Evolutionary conservation across 331 rosid genomes (phyloP).

Genomic region (Quercus phellos): DNA sequence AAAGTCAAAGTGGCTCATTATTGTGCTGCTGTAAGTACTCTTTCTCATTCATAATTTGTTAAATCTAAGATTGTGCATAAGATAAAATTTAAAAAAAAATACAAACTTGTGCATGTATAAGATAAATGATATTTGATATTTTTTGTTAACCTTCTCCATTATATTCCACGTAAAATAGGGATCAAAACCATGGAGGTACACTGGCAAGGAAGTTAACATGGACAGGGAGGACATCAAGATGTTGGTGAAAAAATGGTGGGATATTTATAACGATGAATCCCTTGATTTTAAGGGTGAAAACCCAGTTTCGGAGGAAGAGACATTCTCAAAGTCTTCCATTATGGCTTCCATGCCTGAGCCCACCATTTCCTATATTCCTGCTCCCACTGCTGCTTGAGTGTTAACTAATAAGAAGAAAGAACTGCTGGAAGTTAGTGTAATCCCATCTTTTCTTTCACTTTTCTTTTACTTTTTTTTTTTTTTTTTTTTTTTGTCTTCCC

Average conservation of each 20-base stretch:
- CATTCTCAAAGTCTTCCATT: slow-evolving; percentile 36
- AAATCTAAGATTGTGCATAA: too few relatives aligned
- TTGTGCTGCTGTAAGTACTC: slow-evolving; percentile 52
- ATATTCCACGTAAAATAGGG: slow-evolving; percentile 27
- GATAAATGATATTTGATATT: neutral
- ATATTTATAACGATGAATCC: slow-evolving; percentile 48
- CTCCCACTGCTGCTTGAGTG: slow-evolving; percentile 59
- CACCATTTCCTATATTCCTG: slow-evolving; percentile 36
- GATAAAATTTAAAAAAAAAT: too few relatives aligned
- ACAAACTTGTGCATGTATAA: neutral
- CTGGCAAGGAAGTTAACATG: slow-evolving; percentile 57
- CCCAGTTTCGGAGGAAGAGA: slow-evolving; percentile 19
- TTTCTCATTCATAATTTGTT: neutral
- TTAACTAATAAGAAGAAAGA: neutral
- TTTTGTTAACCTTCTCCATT: neutral
- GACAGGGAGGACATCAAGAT: slow-evolving; percentile 52
- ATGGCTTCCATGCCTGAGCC: slow-evolving; percentile 51
- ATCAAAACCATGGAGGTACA: slow-evolving; percentile 65
- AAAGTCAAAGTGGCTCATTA: slow-evolving; percentile 61
- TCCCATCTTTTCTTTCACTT: neutral
- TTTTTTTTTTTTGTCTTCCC: neutral
- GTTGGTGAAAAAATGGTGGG: slow-evolving; percentile 66
- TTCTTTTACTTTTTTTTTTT: neutral
- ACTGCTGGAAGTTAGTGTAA: slow-evolving; percentile 3
- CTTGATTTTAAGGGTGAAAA: slow-evolving; percentile 43